phyloP scores from a whole-genome alignment of 1,284 basidiomycete genomes.

The Cryptococcus maquisensis region DNA sequence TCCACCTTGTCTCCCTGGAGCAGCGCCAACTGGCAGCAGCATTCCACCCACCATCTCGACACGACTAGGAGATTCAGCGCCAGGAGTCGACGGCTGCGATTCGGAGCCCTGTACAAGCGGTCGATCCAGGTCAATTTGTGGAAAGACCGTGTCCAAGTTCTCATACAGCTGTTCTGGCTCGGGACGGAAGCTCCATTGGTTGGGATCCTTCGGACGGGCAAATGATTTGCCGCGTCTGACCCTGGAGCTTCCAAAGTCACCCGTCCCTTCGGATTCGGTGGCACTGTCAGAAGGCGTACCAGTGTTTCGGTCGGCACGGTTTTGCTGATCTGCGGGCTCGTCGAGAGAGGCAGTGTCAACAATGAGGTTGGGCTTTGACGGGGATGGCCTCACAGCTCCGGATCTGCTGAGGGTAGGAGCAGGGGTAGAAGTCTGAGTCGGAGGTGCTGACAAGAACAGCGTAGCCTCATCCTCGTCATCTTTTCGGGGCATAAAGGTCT shows the following conservation, averaged over 20 bases:
- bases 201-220: slow-evolving; percentile 30
- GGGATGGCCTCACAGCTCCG: slow-evolving; percentile 11
- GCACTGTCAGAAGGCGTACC: slow-evolving; percentile 31
- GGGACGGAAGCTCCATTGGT: slow-evolving; percentile 77
- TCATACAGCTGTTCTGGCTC: slow-evolving; percentile 91
- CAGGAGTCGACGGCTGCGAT: slow-evolving; percentile 59
- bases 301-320: slow-evolving; percentile 1
- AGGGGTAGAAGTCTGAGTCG: neutral
- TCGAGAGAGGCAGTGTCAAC: slow-evolving; percentile 25
- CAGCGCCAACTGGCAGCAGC: slow-evolving; percentile 13
- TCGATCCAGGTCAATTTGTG: slow-evolving; percentile 91
- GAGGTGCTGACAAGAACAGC: slow-evolving; percentile 27
- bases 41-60: slow-evolving; percentile 42
- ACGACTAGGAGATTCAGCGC: slow-evolving; percentile 28
- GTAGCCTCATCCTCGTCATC: slow-evolving; percentile 37
- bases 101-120: slow-evolving; percentile 83
- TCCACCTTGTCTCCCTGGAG: neutral
- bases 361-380: slow-evolving; percentile 29
- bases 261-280: slow-evolving; percentile 28
- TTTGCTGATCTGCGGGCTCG: neutral
- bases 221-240: slow-evolving; percentile 35
- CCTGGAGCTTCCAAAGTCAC: neutral
- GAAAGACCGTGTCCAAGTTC: slow-evolving; percentile 91
- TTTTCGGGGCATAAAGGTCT: slow-evolving; percentile 2
- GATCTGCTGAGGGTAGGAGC: slow-evolving; percentile 1